Percentiles rank a stretch among this genome's conserved stretches.
Evolutionary conservation across 257 asterid genomes (phyloP).

Genomic region (Nicotiana noctiflora): DNA sequence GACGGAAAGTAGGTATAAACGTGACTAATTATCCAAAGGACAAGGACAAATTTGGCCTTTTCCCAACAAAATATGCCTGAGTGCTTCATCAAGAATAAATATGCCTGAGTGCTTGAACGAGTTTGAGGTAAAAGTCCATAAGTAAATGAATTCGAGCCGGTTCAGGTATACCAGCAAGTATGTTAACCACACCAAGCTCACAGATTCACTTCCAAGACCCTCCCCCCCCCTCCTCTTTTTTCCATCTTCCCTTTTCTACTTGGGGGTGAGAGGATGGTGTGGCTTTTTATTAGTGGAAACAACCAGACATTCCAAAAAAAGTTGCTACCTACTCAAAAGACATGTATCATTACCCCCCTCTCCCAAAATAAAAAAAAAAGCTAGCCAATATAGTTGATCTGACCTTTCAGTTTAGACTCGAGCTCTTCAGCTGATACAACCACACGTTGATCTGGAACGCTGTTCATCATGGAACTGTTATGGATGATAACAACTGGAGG

Average conservation of each 20-base stretch:
- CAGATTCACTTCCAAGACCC: too few relatives aligned
- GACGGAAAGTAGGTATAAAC: too few relatives aligned
- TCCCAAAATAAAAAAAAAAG: background rate
- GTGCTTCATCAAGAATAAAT: background rate
- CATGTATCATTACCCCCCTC: background rate
- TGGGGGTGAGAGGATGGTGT: background rate
- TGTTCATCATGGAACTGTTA: slow-evolving; percentile 36
- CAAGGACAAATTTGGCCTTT: too few relatives aligned
- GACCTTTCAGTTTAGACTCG: slow-evolving; percentile 44
- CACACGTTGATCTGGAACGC: slow-evolving; percentile 35
- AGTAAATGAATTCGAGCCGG: background rate
- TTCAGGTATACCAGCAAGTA: background rate
- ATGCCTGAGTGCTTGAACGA: background rate
- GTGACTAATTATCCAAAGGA: too few relatives aligned
- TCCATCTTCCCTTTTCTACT: too few relatives aligned
- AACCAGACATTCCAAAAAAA: background rate
- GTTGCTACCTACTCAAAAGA: background rate
- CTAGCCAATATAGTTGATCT: background rate
- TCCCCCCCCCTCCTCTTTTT: too few relatives aligned
- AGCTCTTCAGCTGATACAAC: slow-evolving; percentile 47
- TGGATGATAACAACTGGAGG: slow-evolving; percentile 62
- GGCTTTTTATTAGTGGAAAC: background rate
- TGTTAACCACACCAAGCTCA: too few relatives aligned
- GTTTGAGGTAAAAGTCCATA: background rate
- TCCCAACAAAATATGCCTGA: background rate